Evolutionary conservation across 2,329 filamentous ascomycete genomes (phyloP).

Genomic region (Juglanconis oblonga): DNA sequence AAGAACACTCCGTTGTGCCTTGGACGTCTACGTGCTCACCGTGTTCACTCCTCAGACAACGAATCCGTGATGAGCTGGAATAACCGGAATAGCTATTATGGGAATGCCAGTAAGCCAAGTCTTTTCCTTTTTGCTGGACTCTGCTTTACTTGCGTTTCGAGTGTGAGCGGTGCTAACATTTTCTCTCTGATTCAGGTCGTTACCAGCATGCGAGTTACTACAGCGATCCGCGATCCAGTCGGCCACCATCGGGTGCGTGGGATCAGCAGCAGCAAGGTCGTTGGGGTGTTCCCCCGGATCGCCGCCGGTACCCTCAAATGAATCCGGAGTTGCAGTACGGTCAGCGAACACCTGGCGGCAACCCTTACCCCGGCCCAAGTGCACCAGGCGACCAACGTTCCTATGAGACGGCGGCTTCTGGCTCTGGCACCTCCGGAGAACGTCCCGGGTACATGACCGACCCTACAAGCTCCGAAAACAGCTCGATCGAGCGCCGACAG

Average conservation of each 20-base stretch:
- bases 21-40: background rate
- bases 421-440: constrained; percentile 69
- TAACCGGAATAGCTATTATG: constrained; percentile 60
- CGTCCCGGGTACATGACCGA: constrained; percentile 79
- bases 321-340: constrained; percentile 44
- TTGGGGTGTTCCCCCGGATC: constrained; percentile 18
- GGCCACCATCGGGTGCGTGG: constrained; percentile 13
- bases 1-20: background rate
- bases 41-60: constrained; percentile 35
- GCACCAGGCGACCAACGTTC: constrained; percentile 62
- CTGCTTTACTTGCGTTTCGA: background rate
- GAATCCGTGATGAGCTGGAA: constrained; percentile 48
- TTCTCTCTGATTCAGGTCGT: constrained; percentile 37
- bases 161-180: constrained; percentile 17
- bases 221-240: constrained; percentile 25
- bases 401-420: constrained; percentile 82
- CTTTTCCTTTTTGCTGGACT: background rate
- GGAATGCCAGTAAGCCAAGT: constrained; percentile 26
- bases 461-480: constrained; percentile 84
- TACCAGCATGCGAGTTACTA: constrained; percentile 53
- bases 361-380: constrained; percentile 39
- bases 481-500: constrained; percentile 74
- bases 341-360: constrained; percentile 38
- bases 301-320: constrained; percentile 39
- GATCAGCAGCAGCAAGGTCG: constrained; percentile 37